phyloP scores from a whole-genome alignment of 495 filamentous ascomycete species.

The Cercophora scortea region DNA sequence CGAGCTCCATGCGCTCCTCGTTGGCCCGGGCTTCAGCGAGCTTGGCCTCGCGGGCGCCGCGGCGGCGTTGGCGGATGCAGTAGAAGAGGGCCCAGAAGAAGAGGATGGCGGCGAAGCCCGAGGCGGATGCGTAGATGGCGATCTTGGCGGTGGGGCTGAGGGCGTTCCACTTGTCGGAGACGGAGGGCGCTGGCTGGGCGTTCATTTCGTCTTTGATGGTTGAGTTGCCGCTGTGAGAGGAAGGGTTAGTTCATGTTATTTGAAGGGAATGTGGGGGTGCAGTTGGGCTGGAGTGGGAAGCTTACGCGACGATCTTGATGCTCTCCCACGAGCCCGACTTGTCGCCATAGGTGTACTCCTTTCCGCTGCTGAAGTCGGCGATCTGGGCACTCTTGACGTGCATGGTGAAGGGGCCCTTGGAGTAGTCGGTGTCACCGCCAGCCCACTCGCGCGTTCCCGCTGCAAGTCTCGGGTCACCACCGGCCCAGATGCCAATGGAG shows the following conservation, averaged over 20 bases:
- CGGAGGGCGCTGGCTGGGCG: constrained; percentile 29
- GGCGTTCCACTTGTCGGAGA: constrained; percentile 50
- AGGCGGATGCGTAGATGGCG: constrained; percentile 52
- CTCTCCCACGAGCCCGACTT: constrained; percentile 57
- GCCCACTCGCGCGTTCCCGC: constrained; percentile 60
- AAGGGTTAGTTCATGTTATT: constrained; percentile 3
- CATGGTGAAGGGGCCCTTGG: constrained; percentile 66
- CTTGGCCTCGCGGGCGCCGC: constrained; percentile 55
- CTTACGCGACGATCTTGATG: constrained; percentile 60
- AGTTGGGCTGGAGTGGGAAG: constrained; percentile 4
- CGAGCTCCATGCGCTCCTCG: constrained; percentile 56
- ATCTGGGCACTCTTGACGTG: constrained; percentile 58
- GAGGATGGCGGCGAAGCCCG: constrained; percentile 39
- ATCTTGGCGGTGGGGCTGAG: constrained; percentile 48
- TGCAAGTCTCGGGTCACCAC: constrained; percentile 60
- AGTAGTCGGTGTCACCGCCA: constrained; percentile 67
- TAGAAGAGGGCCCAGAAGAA: constrained; percentile 45
- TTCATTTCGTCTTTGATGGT: constrained; percentile 39
- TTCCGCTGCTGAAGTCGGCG: constrained; percentile 60
- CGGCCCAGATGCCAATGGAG: constrained; percentile 79
- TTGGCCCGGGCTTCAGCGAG: constrained; percentile 46
- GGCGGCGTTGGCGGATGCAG: constrained; percentile 59
- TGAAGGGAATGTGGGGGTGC: not conserved
- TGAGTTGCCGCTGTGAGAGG: constrained; percentile 51
- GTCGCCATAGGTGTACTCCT: constrained; percentile 63